A percentile compares a stretch with the other conserved stretches of the same genome.
Evolutionary conservation across 1,284 basidiomycete species (phyloP).

Genomic region (Sanghuangporus sanghuang): DNA sequence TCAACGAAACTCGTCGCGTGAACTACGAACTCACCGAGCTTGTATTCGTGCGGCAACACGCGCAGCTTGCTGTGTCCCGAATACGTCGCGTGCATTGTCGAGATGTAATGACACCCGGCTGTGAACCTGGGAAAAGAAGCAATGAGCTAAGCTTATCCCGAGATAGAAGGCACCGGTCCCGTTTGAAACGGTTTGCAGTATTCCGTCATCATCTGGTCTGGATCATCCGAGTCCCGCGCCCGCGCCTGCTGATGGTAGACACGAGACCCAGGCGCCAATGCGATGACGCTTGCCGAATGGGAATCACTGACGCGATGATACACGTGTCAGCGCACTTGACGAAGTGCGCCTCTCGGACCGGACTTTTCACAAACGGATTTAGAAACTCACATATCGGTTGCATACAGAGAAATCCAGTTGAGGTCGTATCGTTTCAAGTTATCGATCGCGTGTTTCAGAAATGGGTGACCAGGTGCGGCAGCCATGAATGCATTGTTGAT

Average conservation of each 20-base stretch:
- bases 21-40: background rate
- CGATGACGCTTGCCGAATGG: background rate
- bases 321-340: background rate
- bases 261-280: background rate
- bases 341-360: background rate
- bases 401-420: slow-evolving; percentile 8
- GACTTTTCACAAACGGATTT: background rate
- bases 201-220: too few relatives aligned
- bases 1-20: background rate
- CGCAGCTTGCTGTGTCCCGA: background rate
- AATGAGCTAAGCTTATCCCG: background rate
- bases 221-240: too few relatives aligned
- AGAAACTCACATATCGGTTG: slow-evolving; percentile 1
- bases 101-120: slow-evolving; percentile 9
- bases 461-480: background rate
- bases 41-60: slow-evolving; percentile 1
- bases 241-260: too few relatives aligned
- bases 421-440: slow-evolving; percentile 4
- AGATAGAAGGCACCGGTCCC: background rate
- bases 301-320: background rate
- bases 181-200: background rate
- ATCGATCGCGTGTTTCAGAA: background rate
- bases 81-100: slow-evolving; percentile 8
- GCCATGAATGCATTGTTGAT: slow-evolving; percentile 12
- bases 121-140: slow-evolving; percentile 5